Percentiles rank a stretch among this genome's conserved stretches.
Evolutionary conservation across 805 yeast species (phyloP).

Genomic region (Suhomyces canberraensis): DNA sequence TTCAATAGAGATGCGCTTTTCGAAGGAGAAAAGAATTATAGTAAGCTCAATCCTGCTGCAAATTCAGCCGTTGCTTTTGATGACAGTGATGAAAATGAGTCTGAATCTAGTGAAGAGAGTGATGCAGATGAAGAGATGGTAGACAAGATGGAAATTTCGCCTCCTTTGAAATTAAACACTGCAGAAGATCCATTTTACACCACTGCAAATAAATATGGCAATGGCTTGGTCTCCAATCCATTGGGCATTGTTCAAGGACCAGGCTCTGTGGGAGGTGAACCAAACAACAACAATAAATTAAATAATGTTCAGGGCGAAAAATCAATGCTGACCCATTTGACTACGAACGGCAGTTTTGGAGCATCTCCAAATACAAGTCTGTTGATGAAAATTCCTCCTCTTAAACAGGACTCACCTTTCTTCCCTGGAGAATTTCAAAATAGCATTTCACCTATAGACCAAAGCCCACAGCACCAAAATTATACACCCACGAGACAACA

Average conservation of each 20-base stretch:
- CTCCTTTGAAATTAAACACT: slow-evolving; percentile 28
- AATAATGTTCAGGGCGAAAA: slow-evolving; percentile 1
- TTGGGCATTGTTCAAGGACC: neutral
- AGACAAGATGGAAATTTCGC: slow-evolving; percentile 17
- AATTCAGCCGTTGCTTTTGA: neutral
- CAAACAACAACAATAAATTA: neutral
- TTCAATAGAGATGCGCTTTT: slow-evolving; percentile 3
- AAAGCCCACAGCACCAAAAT: slow-evolving; percentile 1
- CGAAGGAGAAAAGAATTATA: slow-evolving; percentile 6
- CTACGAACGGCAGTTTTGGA: no score
- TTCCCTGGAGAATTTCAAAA: slow-evolving; percentile 12
- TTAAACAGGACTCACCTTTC: slow-evolving; percentile 19
- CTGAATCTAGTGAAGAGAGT: slow-evolving; percentile 24
- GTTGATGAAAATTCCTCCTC: slow-evolving; percentile 10
- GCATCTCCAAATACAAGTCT: slow-evolving; percentile 15
- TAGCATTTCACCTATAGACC: slow-evolving; percentile 16
- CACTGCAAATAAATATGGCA: neutral
- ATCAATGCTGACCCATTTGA: slow-evolving; percentile 1
- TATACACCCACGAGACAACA: neutral
- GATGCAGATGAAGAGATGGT: slow-evolving; percentile 36
- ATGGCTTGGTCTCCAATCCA: neutral
- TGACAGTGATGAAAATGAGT: neutral
- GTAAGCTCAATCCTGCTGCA: neutral
- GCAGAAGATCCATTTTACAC: slow-evolving; percentile 10
- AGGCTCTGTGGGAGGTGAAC: no score